phyloP scores from a whole-genome alignment of 352 stramenopile genomes.

The Halophytophthora polymorphica region DNA sequence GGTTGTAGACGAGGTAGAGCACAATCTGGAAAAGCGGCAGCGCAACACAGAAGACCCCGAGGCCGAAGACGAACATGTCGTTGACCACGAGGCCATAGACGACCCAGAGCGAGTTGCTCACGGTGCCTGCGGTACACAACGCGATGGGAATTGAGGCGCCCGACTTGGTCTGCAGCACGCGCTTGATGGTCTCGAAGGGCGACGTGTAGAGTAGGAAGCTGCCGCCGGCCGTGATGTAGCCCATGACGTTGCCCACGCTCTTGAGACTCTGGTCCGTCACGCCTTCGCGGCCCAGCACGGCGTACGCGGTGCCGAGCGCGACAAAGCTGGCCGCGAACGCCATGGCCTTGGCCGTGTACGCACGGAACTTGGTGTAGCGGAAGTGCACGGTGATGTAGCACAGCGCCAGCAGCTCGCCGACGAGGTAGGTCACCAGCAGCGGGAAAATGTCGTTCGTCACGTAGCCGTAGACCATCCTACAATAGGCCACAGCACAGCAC shows the following conservation, averaged over 20 bases:
- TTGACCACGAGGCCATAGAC: constrained; percentile 25
- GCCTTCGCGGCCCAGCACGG: constrained; percentile 23
- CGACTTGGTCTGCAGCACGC: constrained; percentile 20
- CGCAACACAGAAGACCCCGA: constrained; percentile 29
- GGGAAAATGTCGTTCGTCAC: constrained; percentile 36
- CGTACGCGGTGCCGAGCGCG: constrained; percentile 22
- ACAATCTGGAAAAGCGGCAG: constrained; percentile 34
- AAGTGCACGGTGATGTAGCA: constrained; percentile 24
- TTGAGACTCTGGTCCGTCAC: constrained; percentile 20
- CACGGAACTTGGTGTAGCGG: constrained; percentile 12
- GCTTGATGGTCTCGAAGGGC: constrained; percentile 28
- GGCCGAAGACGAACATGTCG: constrained; percentile 38
- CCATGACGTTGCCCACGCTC: constrained; percentile 16
- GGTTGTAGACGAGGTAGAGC: constrained; percentile 35
- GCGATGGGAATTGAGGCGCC: constrained; percentile 34
- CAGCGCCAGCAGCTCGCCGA: constrained; percentile 20
- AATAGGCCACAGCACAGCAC: background rate
- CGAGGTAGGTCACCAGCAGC: constrained; percentile 30
- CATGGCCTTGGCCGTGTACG: constrained; percentile 19
- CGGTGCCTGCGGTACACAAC: constrained; percentile 20
- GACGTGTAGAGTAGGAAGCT: constrained; percentile 28
- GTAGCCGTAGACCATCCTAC: constrained; percentile 39
- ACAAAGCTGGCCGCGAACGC: constrained; percentile 17
- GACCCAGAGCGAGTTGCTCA: constrained; percentile 38
- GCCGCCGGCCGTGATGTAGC: constrained; percentile 26